Evolutionary conservation across 2,329 filamentous ascomycete species (phyloP), one percentile per base, ranked within the genome.

Genomic region (Neonectria sp.): DNA sequence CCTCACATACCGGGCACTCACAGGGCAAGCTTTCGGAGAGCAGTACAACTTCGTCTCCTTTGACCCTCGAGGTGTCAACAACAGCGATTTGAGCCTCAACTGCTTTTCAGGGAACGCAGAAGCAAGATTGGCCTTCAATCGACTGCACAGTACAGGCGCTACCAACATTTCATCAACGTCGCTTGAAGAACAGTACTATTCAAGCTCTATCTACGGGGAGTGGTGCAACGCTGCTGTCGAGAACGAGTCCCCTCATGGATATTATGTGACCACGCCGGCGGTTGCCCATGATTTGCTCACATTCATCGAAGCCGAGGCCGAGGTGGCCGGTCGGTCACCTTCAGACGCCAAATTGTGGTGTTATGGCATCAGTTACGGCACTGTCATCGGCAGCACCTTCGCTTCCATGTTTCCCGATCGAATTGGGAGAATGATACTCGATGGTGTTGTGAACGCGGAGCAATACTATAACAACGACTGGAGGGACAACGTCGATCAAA

Each of bases 11-110:
- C 52, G 59, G 60, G 1, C 64, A 46, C 55, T 77, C 15, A 60
- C 72, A 55, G 71, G 71, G 40, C 64, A 73, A 49, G 68, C 78
- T 6, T 75, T 82, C 49, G 80, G 80, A 68, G 81, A 82, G 63
- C 79, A 83, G 67, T 83, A 82, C 72, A 82, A 83, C 73, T 71
- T 81, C 55, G 77, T 83, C 66, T 81, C 79, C 46, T 84, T 81
- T 70, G 82, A 83, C 66, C 81, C 82, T 68, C 80, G 82, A 37
- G 81, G 81, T 9, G 79, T 83, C 35, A 78, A 78, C 63, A 79
- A 80, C 69, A 81, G 77, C 68, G 76, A 73, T 3, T 65, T 61
- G 40, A 51, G 21, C 25, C 61, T 79, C 43, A 74, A 78, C 67
- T 80, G 77, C 65, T 80, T 80, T 67, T 72, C 71, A 0, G 73